These are phyloP conservation scores for Paecilomyces variotii DNA, from an alignment of 2,329 filamentous ascomycete species.

Conservation along the genomic window DNA sequence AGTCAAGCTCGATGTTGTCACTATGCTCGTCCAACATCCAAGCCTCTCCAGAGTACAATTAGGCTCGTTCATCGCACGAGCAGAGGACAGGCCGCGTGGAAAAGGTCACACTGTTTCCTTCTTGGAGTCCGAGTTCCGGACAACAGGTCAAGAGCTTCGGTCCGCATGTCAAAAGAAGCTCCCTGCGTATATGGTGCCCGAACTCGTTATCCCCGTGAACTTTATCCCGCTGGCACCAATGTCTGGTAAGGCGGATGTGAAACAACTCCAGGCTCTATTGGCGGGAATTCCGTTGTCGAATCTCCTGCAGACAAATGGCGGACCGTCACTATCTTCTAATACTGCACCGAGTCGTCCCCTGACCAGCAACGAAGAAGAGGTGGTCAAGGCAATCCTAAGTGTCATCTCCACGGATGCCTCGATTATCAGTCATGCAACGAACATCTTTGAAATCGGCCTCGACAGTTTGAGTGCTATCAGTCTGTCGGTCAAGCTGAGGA, in stretches of 20 bases:
- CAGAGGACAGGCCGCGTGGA: conserved; percentile 5
- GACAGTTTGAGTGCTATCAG: conserved; percentile 32
- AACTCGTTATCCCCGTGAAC: conserved; percentile 17
- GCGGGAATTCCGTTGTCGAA: conserved; percentile 15
- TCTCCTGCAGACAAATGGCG: conserved; percentile 14
- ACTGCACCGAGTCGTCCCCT: conserved; percentile 6
- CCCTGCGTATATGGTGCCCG: conserved; percentile 21
- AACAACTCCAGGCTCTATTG: conserved; percentile 22
- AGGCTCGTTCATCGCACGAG: conserved; percentile 19
- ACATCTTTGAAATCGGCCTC: conserved; percentile 30
- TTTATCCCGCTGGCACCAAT: conserved; percentile 19
- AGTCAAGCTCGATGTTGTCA: conserved; percentile 16
- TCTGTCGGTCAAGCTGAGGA: conserved; percentile 25
- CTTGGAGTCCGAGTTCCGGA: conserved; percentile 12
- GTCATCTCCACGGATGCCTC: conserved; percentile 13
- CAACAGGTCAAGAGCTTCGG: conserved; percentile 16
- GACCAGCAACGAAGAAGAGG: conserved; percentile 16
- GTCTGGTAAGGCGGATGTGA: conserved; percentile 26
- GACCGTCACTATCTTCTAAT: not conserved
- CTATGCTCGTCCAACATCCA: conserved; percentile 22
- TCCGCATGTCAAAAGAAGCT: conserved; percentile 17
- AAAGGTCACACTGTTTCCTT: conserved; percentile 8
- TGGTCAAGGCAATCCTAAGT: conserved; percentile 16
- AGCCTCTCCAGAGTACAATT: conserved; percentile 19
- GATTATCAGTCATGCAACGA: conserved; percentile 16